Conservation (phyloP, 2,329 filamentous ascomycete species). For the Macrophomina tecta region DNA sequence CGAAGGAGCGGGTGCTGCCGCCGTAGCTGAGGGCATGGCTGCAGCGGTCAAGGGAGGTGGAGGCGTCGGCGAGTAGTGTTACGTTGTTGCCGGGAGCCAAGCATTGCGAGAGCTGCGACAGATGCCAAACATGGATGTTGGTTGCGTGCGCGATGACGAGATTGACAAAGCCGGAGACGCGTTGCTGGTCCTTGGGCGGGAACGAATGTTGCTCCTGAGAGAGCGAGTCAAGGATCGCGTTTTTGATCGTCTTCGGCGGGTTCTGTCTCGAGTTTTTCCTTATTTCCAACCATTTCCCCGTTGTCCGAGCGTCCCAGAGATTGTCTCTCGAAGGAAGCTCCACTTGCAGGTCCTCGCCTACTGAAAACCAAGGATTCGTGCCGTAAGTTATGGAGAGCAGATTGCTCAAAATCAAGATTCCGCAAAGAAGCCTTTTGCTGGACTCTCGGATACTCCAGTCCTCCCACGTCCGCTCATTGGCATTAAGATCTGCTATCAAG, state of each 20-base stretch:
- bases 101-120: constrained; percentile 41
- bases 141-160: constrained; percentile 45
- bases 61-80: not conserved
- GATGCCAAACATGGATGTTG: constrained; percentile 44
- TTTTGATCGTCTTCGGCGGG: constrained; percentile 10
- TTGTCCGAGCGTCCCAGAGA: constrained; percentile 40
- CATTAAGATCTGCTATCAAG: constrained; percentile 29
- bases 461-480: constrained; percentile 34
- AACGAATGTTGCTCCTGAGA: constrained; percentile 31
- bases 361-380: constrained; percentile 40
- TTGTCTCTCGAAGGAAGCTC: constrained; percentile 42
- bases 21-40: constrained; percentile 30
- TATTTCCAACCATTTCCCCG: constrained; percentile 35
- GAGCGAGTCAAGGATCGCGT: constrained; percentile 36
- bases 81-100: constrained; percentile 29
- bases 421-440: constrained; percentile 40
- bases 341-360: constrained; percentile 42
- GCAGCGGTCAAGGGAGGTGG: constrained; percentile 38
- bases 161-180: constrained; percentile 36
- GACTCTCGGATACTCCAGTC: constrained; percentile 40
- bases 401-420: constrained; percentile 42
- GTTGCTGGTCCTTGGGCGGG: constrained; percentile 26
- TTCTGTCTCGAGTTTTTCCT: constrained; percentile 21
- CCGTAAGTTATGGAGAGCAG: constrained; percentile 42
- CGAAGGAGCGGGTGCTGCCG: constrained; percentile 6